A percentile compares a stretch with the other conserved stretches of the same genome.
These are phyloP conservation scores for Lactarius trivialis DNA, from an alignment of 768 basidiomycete species.

Conservation along the genomic window DNA sequence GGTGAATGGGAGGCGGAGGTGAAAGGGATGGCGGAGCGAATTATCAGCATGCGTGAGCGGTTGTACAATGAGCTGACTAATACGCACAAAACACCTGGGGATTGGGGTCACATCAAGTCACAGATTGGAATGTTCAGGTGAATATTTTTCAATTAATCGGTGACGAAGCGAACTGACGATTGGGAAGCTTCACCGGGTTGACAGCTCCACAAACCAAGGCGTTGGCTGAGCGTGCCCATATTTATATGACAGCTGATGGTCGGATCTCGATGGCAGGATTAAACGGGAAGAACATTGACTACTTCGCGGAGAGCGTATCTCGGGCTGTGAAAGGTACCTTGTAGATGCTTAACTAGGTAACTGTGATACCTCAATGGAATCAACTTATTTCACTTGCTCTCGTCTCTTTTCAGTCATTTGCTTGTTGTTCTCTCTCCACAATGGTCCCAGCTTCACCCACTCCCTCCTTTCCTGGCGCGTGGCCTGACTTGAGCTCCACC, in stretches of 20 bases:
- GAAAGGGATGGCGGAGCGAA: constrained; percentile 91
- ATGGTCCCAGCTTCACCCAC: constrained; percentile 26
- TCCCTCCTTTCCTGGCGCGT: constrained; percentile 41
- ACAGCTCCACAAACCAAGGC: constrained; percentile 70
- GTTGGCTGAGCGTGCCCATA: constrained; percentile 80
- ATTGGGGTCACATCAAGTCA: constrained; percentile 91
- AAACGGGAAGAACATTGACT: constrained; percentile 76
- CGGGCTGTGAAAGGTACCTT: constrained; percentile 73
- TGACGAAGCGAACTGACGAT: constrained; percentile 1
- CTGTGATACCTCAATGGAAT: constrained; percentile 6
- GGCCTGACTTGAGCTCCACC: constrained; percentile 31
- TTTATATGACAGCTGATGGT: constrained; percentile 93
- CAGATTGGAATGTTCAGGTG: constrained; percentile 99
- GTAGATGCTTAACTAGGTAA: constrained; percentile 33
- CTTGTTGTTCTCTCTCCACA: constrained; percentile 9
- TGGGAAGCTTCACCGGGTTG: constrained; percentile 71
- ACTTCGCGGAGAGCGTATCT: constrained; percentile 85
- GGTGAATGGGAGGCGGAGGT: constrained; percentile 87
- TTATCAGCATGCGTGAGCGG: constrained; percentile 87
- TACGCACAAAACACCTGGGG: constrained; percentile 82
- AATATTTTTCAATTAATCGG: constrained; percentile 7
- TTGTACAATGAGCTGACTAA: constrained; percentile 72
- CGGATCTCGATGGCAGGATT: constrained; percentile 93
- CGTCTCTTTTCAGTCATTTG: neutral
- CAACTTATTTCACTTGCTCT: neutral